Evolutionary conservation across 768 basidiomycete species (phyloP).

Genomic region (Megacollybia marginata): DNA sequence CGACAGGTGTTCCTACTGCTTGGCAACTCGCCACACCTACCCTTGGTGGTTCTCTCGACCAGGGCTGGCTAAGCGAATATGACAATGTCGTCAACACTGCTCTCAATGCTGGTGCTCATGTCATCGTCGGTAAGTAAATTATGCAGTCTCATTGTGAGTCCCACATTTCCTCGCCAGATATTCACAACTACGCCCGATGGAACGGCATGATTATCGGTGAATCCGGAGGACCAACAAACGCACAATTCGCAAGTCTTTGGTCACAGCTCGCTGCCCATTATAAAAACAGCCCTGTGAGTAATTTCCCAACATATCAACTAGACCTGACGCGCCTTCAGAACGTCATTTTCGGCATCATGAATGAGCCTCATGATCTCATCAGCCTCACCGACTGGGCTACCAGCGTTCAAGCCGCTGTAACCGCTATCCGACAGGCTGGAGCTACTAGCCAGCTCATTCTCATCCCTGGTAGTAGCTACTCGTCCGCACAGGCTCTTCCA

Average conservation of each 20-base stretch:
- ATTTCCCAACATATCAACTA: too few relatives aligned
- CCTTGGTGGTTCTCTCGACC: conserved; percentile 38
- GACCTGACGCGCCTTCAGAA: too few relatives aligned
- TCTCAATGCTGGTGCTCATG: conserved; percentile 29
- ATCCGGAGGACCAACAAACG: conserved; percentile 51
- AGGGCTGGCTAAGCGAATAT: conserved; percentile 36
- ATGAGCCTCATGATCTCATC: conserved; percentile 53
- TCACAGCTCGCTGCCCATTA: conserved; percentile 42
- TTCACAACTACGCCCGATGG: conserved; percentile 52
- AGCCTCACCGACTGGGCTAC: conserved; percentile 35
- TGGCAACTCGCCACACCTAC: conserved; percentile 48
- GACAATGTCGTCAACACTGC: conserved; percentile 42
- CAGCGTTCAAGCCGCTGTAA: conserved; percentile 48
- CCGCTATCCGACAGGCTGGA: conserved; percentile 49
- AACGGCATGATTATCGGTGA: conserved; percentile 42
- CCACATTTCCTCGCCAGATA: neutral
- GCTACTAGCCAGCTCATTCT: conserved; percentile 35
- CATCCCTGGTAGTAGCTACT: conserved; percentile 35
- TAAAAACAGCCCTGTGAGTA: neutral
- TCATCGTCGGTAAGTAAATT: conserved; percentile 29
- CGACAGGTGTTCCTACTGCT: conserved; percentile 13
- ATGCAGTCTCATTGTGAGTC: neutral
- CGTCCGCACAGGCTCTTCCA: conserved; percentile 24
- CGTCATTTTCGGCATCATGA: conserved; percentile 32
- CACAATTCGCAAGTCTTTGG: conserved; percentile 46